Evolutionary conservation across 2,329 filamentous ascomycete species (phyloP).

Genomic region (Mycocentrospora acerina): DNA sequence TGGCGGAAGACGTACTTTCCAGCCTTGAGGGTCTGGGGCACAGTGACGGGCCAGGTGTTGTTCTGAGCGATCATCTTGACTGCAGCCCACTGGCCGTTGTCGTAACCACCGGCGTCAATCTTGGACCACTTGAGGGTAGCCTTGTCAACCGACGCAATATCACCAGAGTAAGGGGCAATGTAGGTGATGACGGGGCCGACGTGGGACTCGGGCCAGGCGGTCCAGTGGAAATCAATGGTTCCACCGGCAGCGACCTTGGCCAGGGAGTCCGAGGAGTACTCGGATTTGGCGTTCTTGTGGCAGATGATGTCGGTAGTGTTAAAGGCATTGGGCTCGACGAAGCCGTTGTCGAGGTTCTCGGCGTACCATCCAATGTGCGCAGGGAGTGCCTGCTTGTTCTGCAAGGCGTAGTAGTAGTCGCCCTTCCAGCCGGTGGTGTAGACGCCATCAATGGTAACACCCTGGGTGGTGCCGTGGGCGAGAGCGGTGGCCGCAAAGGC

Average conservation of each 20-base stretch:
- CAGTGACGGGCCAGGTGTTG: conserved; percentile 49
- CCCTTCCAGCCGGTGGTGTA: conserved; percentile 49
- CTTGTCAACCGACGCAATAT: conserved; percentile 38
- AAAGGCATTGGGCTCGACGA: conserved; percentile 33
- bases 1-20: conserved; percentile 60
- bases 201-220: conserved; percentile 42
- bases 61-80: conserved; percentile 49
- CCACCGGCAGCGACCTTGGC: conserved; percentile 63
- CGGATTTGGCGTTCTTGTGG: conserved; percentile 58
- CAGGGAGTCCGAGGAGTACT: conserved; percentile 38
- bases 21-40: conserved; percentile 47
- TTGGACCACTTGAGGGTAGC: conserved; percentile 41
- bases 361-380: conserved; percentile 49
- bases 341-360: conserved; percentile 42
- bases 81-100: conserved; percentile 38
- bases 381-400: conserved; percentile 27
- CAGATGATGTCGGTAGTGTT: conserved; percentile 55
- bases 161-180: conserved; percentile 36
- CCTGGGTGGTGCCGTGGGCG: conserved; percentile 50
- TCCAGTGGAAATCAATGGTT: conserved; percentile 57
- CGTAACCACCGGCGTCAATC: conserved; percentile 37
- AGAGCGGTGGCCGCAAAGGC: conserved; percentile 41
- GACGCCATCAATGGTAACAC: conserved; percentile 50
- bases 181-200: conserved; percentile 44
- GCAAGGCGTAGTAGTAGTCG: conserved; percentile 42